Percentiles rank a stretch among this genome's conserved stretches.
These are phyloP conservation scores for Hyaloscypha finlandica DNA, from an alignment of 495 filamentous ascomycete genomes.

Conservation along the genomic window DNA sequence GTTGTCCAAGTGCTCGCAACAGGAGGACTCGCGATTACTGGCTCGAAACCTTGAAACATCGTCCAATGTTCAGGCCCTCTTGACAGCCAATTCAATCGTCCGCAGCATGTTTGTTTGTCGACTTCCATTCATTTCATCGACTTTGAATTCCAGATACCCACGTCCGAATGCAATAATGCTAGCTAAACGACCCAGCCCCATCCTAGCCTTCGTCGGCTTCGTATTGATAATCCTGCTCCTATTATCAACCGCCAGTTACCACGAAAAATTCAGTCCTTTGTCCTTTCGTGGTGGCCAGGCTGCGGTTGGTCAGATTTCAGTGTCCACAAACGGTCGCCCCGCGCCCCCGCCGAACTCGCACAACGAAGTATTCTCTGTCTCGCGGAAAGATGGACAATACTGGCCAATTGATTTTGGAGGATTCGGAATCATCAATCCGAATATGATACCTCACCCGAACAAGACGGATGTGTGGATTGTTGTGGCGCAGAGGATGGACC, in stretches of 20 bases:
- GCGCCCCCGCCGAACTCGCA: neutral
- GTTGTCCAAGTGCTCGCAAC: neutral
- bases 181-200: neutral
- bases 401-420: slow-evolving; percentile 47
- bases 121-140: neutral
- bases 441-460: slow-evolving; percentile 53
- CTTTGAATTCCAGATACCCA: neutral
- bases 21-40: neutral
- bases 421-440: slow-evolving; percentile 47
- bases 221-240: neutral
- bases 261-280: neutral
- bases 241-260: neutral
- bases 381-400: slow-evolving; percentile 41
- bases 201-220: neutral
- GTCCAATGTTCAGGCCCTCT: neutral
- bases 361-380: slow-evolving; percentile 44
- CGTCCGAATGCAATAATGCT: neutral
- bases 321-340: neutral
- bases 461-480: slow-evolving; percentile 47
- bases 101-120: neutral
- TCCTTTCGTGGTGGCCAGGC: neutral
- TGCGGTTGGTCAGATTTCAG: neutral
- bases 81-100: neutral
- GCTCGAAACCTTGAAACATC: neutral
- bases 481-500: slow-evolving; percentile 39